Evolutionary conservation across 2,329 filamentous ascomycete genomes (phyloP).

Genomic region (Cladosporium sphaerospermum): DNA sequence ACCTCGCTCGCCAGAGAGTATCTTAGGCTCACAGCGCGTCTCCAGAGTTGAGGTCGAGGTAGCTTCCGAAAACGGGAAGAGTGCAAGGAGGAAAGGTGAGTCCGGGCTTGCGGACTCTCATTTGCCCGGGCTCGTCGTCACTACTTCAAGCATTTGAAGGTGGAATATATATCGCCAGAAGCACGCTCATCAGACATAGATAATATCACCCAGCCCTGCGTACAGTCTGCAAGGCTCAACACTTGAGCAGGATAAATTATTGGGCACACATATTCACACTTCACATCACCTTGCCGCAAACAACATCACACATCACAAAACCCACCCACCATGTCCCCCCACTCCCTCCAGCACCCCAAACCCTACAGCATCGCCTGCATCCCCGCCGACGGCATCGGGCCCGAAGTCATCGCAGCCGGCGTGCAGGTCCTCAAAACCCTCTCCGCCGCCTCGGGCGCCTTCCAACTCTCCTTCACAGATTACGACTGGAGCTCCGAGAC

Average conservation of each 20-base stretch:
- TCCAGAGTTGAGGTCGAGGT: neutral
- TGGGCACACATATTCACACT: neutral
- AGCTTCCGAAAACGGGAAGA: conserved; percentile 1
- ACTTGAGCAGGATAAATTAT: no score
- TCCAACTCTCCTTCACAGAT: conserved; percentile 55
- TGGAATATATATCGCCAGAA: no score
- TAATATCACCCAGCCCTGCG: no score
- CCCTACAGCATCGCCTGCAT: conserved; percentile 55
- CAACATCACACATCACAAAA: neutral
- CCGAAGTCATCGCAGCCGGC: conserved; percentile 60
- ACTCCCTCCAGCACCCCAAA: conserved; percentile 27
- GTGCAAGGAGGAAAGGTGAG: conserved; percentile 3
- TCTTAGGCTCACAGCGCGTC: neutral
- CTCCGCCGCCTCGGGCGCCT: conserved; percentile 46
- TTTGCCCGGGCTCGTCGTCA: neutral
- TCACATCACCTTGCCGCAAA: neutral
- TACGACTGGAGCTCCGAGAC: conserved; percentile 63
- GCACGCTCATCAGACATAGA: no score
- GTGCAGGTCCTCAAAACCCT: conserved; percentile 56
- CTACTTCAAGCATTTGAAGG: no score
- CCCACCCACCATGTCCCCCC: conserved; percentile 19
- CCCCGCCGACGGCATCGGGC: conserved; percentile 64
- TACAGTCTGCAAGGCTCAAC: no score
- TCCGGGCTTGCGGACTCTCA: neutral
- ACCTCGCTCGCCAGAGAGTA: no score